Evolutionary conservation across 2,329 filamentous ascomycete species (phyloP), one percentile per base, ranked within the genome.

Genomic region (Fusarium brevicatenulatum): DNA sequence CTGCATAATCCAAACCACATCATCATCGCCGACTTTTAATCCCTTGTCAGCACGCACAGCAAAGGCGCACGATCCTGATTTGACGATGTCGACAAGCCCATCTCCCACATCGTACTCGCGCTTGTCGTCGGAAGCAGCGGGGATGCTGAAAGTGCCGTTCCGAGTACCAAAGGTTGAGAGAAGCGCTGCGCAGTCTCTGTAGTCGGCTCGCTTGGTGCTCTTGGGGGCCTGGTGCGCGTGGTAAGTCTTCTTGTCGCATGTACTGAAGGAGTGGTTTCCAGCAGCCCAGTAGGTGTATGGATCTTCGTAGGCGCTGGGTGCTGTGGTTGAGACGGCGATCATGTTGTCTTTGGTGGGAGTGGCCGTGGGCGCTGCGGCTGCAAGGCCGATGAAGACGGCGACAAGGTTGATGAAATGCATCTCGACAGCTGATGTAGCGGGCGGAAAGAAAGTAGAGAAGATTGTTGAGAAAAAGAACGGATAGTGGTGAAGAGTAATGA

Each of bases 71-170:
- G 74, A 75, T n/a, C 64, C 72, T 9, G 71, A 70, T 39, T 73
- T 73, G 52, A 80, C 65, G 25, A 80, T 61, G 34, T 77, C 70
- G 47, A 78, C 68, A 28, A 72, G 76, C 7, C 66, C 66, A 40
- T 60, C 44, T 40, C 58, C 67, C 9, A 25, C 49, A 32, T 49
- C 67, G 32, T 73, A 70, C 32, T 62, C 65, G n/a, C 56, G 40
- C 23, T 60, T 42, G 55, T 63, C 71, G n/a, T 74, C 54, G 40
- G 57, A 42, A 16, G 61, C 55, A 54, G 47, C 43, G 7, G 70
- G 63, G 56, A 81, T 58, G 54, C 53, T 62, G 49, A 81, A 81
- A 19, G 76, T 80, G n/a, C 80, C 80, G 44, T 80, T 81, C 42
- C 71, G 63, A 18, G 66, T 66, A 7, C 72, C 71, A 75, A 79